phyloP scores from a whole-genome alignment of 257 asterid genomes.

The Gentiana straminea region DNA sequence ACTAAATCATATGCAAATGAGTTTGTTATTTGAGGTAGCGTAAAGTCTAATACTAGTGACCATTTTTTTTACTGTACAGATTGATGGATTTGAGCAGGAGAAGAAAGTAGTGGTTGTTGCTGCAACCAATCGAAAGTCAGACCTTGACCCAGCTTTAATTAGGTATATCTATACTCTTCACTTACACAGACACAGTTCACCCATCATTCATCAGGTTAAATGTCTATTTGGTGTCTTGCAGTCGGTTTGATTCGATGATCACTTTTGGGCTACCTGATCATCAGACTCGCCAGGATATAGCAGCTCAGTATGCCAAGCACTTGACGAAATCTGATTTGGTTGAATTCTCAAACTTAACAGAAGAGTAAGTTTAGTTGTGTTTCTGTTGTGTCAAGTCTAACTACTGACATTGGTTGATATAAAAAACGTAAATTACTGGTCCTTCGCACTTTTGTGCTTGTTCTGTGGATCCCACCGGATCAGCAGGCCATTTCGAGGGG shows the following conservation, averaged over 20 bases:
- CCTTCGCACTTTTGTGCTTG: background rate
- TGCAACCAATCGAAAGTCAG: conserved; percentile 93
- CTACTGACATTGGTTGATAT: too few relatives aligned
- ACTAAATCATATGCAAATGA: background rate
- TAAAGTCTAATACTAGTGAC: background rate
- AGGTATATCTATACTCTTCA: conserved; percentile 39
- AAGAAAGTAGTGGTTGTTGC: conserved; percentile 88
- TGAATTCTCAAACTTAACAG: conserved; percentile 60
- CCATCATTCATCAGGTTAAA: conserved; percentile 3
- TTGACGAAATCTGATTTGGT: conserved; percentile 55
- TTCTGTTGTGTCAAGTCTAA: too few relatives aligned
- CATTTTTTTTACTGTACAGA: conserved; percentile 37
- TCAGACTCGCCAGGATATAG: conserved; percentile 74
- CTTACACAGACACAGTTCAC: background rate
- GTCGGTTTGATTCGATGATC: conserved; percentile 91
- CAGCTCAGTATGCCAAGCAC: conserved; percentile 86
- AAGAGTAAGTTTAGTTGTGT: conserved; percentile 37
- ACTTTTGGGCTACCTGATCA: conserved; percentile 71
- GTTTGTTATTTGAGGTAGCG: background rate
- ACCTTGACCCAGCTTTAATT: conserved; percentile 91
- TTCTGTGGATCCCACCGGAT: too few relatives aligned
- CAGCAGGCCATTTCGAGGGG: too few relatives aligned
- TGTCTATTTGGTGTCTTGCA: conserved; percentile 24
- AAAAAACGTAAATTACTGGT: too few relatives aligned
- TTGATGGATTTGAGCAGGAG: conserved; percentile 97